Evolutionary conservation across 2,329 filamentous ascomycete species (phyloP).

Genomic region (Bipolaris victoriae): DNA sequence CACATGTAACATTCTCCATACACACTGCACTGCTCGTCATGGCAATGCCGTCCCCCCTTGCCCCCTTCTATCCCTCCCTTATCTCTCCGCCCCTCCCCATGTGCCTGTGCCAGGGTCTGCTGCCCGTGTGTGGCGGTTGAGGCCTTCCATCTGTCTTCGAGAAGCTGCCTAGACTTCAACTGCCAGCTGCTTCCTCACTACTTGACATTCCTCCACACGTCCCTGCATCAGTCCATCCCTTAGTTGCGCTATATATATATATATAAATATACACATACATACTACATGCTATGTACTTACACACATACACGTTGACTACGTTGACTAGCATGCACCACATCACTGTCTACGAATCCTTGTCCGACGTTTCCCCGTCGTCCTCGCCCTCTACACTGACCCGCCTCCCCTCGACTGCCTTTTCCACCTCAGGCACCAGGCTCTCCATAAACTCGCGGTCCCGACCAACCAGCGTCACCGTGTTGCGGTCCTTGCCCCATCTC

Average conservation of each 20-base stretch:
- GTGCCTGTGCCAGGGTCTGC: not conserved
- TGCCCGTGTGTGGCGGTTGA: conserved; percentile 14
- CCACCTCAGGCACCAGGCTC: conserved; percentile 76
- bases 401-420: conserved; percentile 74
- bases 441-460: conserved; percentile 79
- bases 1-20: not conserved
- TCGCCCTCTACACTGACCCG: conserved; percentile 72
- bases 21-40: not conserved
- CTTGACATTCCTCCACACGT: conserved; percentile 20
- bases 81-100: conserved; percentile 2
- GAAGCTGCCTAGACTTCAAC: conserved; percentile 27
- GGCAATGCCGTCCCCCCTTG: too few relatives aligned
- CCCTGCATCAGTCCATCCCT: conserved; percentile 5
- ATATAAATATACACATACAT: not conserved
- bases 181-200: conserved; percentile 4
- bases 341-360: conserved; percentile 43
- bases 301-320: conserved; percentile 4
- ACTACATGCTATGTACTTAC: not conserved
- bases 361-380: conserved; percentile 51
- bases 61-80: not conserved
- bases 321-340: conserved; percentile 3
- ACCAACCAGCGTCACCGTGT: conserved; percentile 87
- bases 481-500: conserved; percentile 83
- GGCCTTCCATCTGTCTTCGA: conserved; percentile 39
- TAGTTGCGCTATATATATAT: not conserved